phyloP scores from a whole-genome alignment of 139 green algal genomes.

The Asterochloris sp. region DNA sequence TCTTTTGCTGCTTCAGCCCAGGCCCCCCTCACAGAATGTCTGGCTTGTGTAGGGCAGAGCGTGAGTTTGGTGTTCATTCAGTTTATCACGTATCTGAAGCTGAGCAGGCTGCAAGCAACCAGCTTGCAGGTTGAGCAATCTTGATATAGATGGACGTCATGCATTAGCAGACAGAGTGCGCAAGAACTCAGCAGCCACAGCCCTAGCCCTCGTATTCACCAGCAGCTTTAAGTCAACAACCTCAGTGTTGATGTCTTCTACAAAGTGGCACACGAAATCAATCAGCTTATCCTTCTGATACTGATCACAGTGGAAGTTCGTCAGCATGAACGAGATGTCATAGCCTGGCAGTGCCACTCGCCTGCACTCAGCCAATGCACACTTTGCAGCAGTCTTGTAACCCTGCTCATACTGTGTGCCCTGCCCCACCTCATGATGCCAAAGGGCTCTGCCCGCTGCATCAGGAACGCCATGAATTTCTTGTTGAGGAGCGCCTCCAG shows the following conservation, averaged over 20 bases:
- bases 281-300: slow-evolving; percentile 7
- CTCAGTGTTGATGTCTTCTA: slow-evolving; percentile 17
- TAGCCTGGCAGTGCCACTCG: neutral
- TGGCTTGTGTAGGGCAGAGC: slow-evolving; percentile 8
- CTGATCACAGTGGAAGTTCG: slow-evolving; percentile 12
- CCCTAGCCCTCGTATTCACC: slow-evolving; percentile 13
- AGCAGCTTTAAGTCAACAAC: slow-evolving; percentile 9
- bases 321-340: slow-evolving; percentile 11
- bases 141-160: neutral
- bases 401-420: too few relatives aligned
- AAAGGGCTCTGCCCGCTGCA: slow-evolving; percentile 15
- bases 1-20: neutral
- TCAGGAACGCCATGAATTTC: slow-evolving; percentile 16
- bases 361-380: neutral
- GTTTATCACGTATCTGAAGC: neutral
- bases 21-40: neutral
- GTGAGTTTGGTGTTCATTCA: slow-evolving; percentile 15
- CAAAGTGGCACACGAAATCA: neutral
- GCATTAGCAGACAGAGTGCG: neutral
- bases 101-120: neutral
- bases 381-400: too few relatives aligned
- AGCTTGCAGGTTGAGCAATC: neutral
- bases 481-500: slow-evolving; percentile 13
- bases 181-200: slow-evolving; percentile 6
- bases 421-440: neutral